Conservation (phyloP, 768 basidiomycete species). For the Boletus eberwhitei region DNA sequence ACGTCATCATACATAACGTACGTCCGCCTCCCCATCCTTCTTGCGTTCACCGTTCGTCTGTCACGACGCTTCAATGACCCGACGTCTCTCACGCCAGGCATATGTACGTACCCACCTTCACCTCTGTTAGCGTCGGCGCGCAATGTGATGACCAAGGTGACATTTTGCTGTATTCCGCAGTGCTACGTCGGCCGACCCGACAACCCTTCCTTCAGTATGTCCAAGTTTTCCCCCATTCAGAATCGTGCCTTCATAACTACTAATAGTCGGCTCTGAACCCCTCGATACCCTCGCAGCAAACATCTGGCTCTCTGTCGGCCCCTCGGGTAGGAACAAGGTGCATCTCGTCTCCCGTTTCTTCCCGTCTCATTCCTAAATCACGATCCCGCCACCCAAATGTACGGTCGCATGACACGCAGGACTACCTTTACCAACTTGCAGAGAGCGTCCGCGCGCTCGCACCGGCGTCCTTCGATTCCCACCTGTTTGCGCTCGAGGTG, state of each 20-base stretch:
- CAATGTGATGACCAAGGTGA: neutral
- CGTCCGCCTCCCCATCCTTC: neutral
- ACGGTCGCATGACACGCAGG: conserved; percentile 43
- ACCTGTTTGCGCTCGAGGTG: conserved; percentile 77
- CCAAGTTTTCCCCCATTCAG: neutral
- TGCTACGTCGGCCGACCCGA: conserved; percentile 86
- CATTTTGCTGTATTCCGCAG: conserved; percentile 30
- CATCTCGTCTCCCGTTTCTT: no score
- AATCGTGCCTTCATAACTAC: neutral
- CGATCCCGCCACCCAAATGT: neutral
- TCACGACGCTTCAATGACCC: neutral
- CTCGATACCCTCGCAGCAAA: conserved; percentile 61
- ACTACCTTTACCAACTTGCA: conserved; percentile 81
- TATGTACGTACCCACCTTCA: conserved; percentile 37
- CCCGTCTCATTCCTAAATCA: neutral
- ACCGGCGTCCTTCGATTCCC: conserved; percentile 69
- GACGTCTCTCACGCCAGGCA: conserved; percentile 36
- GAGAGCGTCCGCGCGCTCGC: conserved; percentile 71
- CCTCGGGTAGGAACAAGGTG: conserved; percentile 90
- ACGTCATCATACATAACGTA: conserved; percentile 55
- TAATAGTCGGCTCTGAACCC: conserved; percentile 77
- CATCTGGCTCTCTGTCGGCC: conserved; percentile 77
- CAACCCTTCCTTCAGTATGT: conserved; percentile 84
- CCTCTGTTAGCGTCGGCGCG: neutral
- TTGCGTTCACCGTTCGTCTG: neutral